phyloP scores from a whole-genome alignment of 139 green algal genomes.

The Closterium sp. region DNA sequence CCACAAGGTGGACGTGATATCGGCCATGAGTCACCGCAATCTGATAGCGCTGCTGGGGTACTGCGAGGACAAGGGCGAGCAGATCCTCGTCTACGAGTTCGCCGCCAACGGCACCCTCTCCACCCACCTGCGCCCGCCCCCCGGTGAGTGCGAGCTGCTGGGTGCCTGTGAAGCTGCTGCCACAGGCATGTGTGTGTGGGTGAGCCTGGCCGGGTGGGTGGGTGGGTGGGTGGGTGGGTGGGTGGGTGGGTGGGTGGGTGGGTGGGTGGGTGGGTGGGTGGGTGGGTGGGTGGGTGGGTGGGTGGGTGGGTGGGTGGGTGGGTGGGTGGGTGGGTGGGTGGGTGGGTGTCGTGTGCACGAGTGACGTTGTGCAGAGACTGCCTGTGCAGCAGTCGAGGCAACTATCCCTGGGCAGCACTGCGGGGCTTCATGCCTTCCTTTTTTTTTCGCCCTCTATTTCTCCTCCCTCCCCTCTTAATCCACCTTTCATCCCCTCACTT shows the following conservation, averaged over 20 bases:
- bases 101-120: background rate
- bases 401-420: no score
- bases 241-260: no score
- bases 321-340: background rate
- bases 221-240: no score
- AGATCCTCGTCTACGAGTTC: slow-evolving; percentile 32
- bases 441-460: no score
- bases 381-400: no score
- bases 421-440: no score
- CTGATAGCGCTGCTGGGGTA: slow-evolving; percentile 53
- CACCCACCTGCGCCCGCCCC: background rate
- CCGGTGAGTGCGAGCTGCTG: background rate
- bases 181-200: background rate
- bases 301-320: no score
- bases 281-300: no score
- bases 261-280: no score
- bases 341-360: background rate
- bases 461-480: no score
- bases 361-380: background rate
- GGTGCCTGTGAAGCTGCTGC: background rate
- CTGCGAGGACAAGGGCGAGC: slow-evolving; percentile 50
- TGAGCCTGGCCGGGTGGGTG: no score
- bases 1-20: slow-evolving; percentile 49
- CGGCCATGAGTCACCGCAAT: slow-evolving; percentile 41
- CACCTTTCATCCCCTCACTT: no score